Evolutionary conservation across 371 early-diverging fungal species (phyloP).

Genomic region (Smittium culicis): DNA sequence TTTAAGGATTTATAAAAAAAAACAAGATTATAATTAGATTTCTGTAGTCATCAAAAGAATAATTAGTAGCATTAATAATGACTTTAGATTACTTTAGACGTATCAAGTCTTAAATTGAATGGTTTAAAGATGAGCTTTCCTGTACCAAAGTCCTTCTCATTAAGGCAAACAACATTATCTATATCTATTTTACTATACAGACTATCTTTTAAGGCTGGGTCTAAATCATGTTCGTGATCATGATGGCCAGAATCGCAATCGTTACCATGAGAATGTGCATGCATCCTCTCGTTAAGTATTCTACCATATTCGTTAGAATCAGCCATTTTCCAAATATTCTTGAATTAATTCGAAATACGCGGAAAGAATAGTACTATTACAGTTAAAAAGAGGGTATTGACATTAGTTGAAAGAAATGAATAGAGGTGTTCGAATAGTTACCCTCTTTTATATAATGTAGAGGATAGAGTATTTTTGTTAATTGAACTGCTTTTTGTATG

Average conservation of each 20-base stretch:
- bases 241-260: conserved; percentile 67
- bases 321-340: background rate
- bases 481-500: too few species aligned
- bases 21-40: background rate
- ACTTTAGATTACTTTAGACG: conserved; percentile 34
- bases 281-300: conserved; percentile 2
- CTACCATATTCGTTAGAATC: background rate
- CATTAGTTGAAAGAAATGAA: too few species aligned
- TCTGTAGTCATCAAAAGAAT: background rate
- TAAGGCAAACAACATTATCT: conserved; percentile 64
- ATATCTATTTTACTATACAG: conserved; percentile 67
- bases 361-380: too few species aligned
- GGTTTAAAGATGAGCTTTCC: conserved; percentile 68
- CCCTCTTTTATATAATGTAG: too few species aligned
- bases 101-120: conserved; percentile 65
- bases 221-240: conserved; percentile 64
- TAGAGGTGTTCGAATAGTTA: too few species aligned
- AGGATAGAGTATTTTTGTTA: too few species aligned
- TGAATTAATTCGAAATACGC: too few species aligned
- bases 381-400: too few species aligned
- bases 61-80: background rate
- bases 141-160: conserved; percentile 54
- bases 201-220: conserved; percentile 54
- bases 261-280: conserved; percentile 44
- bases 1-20: background rate